Conservation (phyloP, 148 eudicot genomes). For the Linanthus parryae region DNA sequence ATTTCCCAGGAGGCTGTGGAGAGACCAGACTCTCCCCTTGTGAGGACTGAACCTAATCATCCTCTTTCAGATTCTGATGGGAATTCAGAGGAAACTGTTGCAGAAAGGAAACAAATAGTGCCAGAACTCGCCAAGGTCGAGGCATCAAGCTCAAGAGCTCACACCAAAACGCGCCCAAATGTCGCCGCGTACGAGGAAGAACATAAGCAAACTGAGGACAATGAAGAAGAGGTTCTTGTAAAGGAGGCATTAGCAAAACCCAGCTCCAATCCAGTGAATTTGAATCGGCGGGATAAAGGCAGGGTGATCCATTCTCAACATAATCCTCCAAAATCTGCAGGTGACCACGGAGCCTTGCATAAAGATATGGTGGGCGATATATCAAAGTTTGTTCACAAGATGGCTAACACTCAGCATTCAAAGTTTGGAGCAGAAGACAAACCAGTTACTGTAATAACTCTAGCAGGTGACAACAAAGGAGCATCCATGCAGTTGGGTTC, state of each 20-base stretch:
- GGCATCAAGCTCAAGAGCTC: not conserved
- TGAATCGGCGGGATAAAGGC: slow-evolving; percentile 2
- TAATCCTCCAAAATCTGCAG: not conserved
- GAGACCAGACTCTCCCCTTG: slow-evolving; percentile 9
- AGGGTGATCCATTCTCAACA: slow-evolving; percentile 10
- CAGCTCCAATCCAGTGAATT: slow-evolving; percentile 1
- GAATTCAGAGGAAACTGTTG: not conserved
- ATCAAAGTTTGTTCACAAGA: slow-evolving; percentile 34
- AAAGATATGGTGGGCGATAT: slow-evolving; percentile 40
- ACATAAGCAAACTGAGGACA: slow-evolving; percentile 11
- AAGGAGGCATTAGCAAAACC: slow-evolving; percentile 2
- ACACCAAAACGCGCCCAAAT: not conserved
- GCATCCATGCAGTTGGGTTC: slow-evolving; percentile 59
- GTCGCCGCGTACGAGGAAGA: slow-evolving; percentile 10
- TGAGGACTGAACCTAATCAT: not conserved
- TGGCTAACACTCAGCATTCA: slow-evolving; percentile 24
- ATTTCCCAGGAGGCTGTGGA: no score
- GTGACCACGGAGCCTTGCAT: slow-evolving; percentile 12
- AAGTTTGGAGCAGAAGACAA: slow-evolving; percentile 29
- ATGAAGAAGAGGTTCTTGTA: slow-evolving; percentile 1
- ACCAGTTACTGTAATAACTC: slow-evolving; percentile 41
- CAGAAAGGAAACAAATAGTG: slow-evolving; percentile 3
- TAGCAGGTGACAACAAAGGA: slow-evolving; percentile 72
- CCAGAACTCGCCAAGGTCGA: not conserved
- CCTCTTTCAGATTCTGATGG: not conserved